Conservation (phyloP, 2,329 filamentous ascomycete genomes). For the Fusarium nanum region DNA sequence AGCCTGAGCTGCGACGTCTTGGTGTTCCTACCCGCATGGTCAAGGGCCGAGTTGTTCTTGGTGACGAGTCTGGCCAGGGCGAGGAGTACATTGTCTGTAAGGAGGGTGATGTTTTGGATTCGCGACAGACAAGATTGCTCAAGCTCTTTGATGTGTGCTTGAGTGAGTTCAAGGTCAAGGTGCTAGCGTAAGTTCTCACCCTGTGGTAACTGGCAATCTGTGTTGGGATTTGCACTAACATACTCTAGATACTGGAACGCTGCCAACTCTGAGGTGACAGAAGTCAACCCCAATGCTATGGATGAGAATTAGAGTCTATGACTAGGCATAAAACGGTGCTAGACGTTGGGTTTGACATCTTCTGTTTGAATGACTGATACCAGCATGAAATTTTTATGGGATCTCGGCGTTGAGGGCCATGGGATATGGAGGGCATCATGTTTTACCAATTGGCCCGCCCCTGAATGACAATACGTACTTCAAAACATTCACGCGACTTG, state of each 20-base stretch:
- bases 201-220: background rate
- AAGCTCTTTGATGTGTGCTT: constrained; percentile 94
- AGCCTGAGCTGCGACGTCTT: constrained; percentile 89
- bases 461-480: constrained; percentile 43
- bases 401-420: constrained; percentile 53
- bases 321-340: constrained; percentile 37
- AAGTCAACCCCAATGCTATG: constrained; percentile 58
- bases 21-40: constrained; percentile 90
- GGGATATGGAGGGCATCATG: constrained; percentile 49
- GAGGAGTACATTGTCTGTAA: constrained; percentile 82
- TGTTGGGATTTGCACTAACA: constrained; percentile 19
- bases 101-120: constrained; percentile 86
- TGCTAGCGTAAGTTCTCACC: constrained; percentile 72
- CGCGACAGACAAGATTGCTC: constrained; percentile 89
- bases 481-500: constrained; percentile 28
- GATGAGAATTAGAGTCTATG: constrained; percentile 45
- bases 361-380: constrained; percentile 51
- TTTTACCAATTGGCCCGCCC: constrained; percentile 46
- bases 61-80: constrained; percentile 64
- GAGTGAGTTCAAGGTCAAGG: constrained; percentile 87
- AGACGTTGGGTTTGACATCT: constrained; percentile 45
- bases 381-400: constrained; percentile 50
- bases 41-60: constrained; percentile 86
- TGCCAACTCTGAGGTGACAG: constrained; percentile 68
- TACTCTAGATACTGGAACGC: constrained; percentile 69